A percentile compares a stretch with the other conserved stretches of the same genome.
These are phyloP conservation scores for Toxoplasma gondii DNA, from an alignment of 169 alveolate genomes.

Conservation along the genomic window DNA sequence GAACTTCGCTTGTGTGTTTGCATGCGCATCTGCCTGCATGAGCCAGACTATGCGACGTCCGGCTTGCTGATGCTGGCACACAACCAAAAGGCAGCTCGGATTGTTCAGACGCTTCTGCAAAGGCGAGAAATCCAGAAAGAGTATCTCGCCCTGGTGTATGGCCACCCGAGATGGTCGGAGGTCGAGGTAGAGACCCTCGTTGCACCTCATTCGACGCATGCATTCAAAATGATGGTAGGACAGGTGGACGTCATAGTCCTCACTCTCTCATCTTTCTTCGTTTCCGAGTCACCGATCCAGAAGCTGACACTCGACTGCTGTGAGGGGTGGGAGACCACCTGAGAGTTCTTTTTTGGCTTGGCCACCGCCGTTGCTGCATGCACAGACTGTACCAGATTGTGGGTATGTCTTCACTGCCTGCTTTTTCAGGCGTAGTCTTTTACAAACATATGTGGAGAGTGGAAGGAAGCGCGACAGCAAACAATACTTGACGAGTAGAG, in stretches of 20 bases:
- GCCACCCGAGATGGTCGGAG: conserved; percentile 18
- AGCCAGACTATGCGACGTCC: conserved; percentile 5
- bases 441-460: no score
- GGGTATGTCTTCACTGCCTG: no score
- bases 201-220: not conserved
- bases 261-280: not conserved
- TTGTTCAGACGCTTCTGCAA: conserved; percentile 1
- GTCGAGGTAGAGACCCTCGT: not conserved
- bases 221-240: conserved; percentile 14
- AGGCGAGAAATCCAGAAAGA: not conserved
- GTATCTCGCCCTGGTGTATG: conserved; percentile 30
- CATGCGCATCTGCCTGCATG: not conserved
- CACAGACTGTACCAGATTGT: no score
- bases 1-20: no score
- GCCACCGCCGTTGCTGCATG: not conserved
- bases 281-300: not conserved
- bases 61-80: conserved; percentile 19
- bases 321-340: not conserved
- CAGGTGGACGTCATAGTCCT: not conserved
- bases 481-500: no score
- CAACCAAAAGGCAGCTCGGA: not conserved
- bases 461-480: no score
- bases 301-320: not conserved
- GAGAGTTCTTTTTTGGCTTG: not conserved
- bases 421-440: no score